Percentiles rank a stretch among this genome's conserved stretches.
Conservation (phyloP, 768 basidiomycete species). For the Lentinula sp. region DNA sequence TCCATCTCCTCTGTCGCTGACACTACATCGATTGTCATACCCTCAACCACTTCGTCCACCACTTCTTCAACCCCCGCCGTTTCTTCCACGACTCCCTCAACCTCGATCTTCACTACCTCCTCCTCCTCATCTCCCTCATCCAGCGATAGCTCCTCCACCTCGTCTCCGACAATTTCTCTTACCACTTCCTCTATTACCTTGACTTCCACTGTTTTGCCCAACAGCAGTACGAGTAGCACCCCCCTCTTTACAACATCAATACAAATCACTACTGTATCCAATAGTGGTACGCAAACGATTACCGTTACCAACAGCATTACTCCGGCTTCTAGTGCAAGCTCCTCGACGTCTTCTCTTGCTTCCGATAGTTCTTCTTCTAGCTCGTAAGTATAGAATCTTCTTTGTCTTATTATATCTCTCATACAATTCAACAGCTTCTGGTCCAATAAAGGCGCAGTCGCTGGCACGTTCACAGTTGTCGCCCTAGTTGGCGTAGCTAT, state of each 20-base stretch:
- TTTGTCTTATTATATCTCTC: neutral
- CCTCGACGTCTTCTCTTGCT: neutral
- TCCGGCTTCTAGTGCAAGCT: neutral
- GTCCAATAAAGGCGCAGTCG: constrained; percentile 32
- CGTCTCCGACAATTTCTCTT: neutral
- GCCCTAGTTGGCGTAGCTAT: constrained; percentile 25
- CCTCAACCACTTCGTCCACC: neutral
- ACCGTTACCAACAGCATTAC: neutral
- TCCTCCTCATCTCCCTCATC: neutral
- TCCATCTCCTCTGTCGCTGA: neutral
- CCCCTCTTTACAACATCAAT: neutral
- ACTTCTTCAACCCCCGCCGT: neutral
- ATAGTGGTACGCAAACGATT: neutral
- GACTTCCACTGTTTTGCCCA: neutral
- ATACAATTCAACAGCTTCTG: constrained; percentile 27
- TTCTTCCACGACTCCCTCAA: neutral
- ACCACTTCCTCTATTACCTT: neutral
- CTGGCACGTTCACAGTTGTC: constrained; percentile 31
- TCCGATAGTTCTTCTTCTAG: neutral
- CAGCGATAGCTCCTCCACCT: neutral
- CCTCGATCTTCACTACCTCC: neutral
- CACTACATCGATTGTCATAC: neutral
- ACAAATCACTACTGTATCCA: neutral
- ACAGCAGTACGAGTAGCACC: neutral
- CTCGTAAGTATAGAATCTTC: neutral